These are phyloP conservation scores for Penicillium pancosmium DNA, from an alignment of 495 filamentous ascomycete species.

Conservation along the genomic window DNA sequence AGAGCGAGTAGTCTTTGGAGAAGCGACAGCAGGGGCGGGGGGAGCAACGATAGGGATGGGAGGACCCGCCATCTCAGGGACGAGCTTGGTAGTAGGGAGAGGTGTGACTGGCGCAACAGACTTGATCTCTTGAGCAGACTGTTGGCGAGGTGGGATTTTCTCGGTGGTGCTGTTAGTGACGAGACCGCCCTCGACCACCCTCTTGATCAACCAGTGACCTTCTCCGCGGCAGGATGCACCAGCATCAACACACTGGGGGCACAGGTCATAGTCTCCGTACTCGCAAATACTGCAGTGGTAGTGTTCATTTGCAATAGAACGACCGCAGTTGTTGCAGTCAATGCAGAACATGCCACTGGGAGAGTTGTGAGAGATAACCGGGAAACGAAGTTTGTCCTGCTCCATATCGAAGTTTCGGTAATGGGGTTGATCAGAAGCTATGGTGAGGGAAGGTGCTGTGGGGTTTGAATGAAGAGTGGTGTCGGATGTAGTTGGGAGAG, in stretches of 20 bases:
- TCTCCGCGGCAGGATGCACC: constrained; percentile 76
- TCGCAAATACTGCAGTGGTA: constrained; percentile 96
- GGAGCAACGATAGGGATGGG: not conserved
- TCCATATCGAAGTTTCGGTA: constrained; percentile 37
- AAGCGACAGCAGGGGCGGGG: not conserved
- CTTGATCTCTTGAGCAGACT: constrained; percentile 22
- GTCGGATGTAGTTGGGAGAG: constrained; percentile 13
- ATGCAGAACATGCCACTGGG: constrained; percentile 58
- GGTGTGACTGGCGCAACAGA: constrained; percentile 19
- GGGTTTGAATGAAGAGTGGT: not conserved
- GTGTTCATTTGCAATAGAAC: constrained; percentile 74
- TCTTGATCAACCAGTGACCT: constrained; percentile 93
- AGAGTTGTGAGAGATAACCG: constrained; percentile 36
- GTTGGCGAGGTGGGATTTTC: constrained; percentile 64
- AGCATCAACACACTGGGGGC: constrained; percentile 71
- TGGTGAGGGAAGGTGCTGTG: not conserved
- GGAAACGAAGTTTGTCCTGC: constrained; percentile 30
- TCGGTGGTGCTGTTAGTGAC: constrained; percentile 86
- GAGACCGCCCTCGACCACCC: constrained; percentile 73
- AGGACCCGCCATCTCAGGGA: constrained; percentile 17
- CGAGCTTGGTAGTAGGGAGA: constrained; percentile 12
- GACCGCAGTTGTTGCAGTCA: constrained; percentile 90
- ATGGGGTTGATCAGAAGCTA: constrained; percentile 22
- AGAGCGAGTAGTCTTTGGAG: not conserved
- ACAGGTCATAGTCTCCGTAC: constrained; percentile 93